A percentile compares a stretch with the other conserved stretches of the same genome.
phyloP scores from a whole-genome alignment of 176 grass and related monocot genomes.

The Stipa capillata region DNA sequence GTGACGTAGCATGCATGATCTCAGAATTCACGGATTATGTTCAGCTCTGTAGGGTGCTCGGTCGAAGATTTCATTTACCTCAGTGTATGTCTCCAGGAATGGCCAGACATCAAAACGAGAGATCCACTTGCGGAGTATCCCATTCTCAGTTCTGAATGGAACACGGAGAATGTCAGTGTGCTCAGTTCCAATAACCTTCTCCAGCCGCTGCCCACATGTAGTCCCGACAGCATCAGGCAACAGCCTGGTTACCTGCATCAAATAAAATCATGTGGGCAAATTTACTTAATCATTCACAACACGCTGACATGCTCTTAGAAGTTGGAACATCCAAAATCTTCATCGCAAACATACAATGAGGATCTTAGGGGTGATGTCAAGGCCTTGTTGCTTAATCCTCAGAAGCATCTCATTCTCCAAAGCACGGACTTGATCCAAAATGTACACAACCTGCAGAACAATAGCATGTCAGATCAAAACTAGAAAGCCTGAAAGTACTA shows the following conservation, averaged over 20 bases:
- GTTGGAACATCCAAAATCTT: background rate
- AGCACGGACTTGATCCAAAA: conserved; percentile 96
- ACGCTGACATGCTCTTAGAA: background rate
- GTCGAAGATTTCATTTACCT: conserved; percentile 31
- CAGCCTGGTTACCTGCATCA: conserved; percentile 78
- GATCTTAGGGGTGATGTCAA: conserved; percentile 90
- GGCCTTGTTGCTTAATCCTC: conserved; percentile 98
- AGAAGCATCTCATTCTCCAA: conserved; percentile 98
- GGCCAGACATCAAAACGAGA: conserved; percentile 99
- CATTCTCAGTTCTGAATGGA: conserved; percentile 82
- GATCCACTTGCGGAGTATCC: conserved; percentile 90
- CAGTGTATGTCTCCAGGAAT: conserved; percentile 86
- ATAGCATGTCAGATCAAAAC: conserved; percentile 9
- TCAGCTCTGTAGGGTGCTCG: background rate
- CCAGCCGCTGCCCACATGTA: conserved; percentile 80
- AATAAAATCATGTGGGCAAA: background rate
- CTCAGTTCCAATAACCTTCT: conserved; percentile 81
- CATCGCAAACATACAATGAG: conserved; percentile 63
- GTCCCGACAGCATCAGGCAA: conserved; percentile 96
- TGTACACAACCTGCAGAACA: conserved; percentile 74
- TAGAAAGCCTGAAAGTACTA: background rate
- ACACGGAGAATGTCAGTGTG: conserved; percentile 89
- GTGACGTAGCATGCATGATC: background rate
- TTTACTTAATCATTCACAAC: background rate
- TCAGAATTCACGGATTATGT: conserved; percentile 7